A percentile compares a stretch with the other conserved stretches of the same genome.
Evolutionary conservation across 208 protist species (phyloP).

Genomic region (Zelonia costaricensis): DNA sequence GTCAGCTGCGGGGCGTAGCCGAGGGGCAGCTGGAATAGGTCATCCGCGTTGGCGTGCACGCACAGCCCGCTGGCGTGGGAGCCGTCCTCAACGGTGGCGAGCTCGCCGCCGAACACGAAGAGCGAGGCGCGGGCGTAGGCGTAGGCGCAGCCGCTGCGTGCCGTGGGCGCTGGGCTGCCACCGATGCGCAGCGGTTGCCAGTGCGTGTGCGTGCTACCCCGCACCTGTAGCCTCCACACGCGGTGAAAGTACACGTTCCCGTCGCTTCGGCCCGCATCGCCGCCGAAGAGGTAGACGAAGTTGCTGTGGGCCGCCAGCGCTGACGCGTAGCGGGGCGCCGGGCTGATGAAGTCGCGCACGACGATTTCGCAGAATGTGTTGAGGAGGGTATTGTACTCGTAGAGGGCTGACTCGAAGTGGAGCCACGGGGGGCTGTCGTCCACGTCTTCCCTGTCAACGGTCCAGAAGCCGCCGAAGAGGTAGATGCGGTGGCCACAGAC

Average conservation of each 20-base stretch:
- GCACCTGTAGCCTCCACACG: constrained; percentile 64
- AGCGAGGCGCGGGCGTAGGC: constrained; percentile 48
- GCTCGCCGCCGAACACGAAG: constrained; percentile 76
- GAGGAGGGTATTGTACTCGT: constrained; percentile 44
- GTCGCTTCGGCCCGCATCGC: constrained; percentile 55
- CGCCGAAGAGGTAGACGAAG: constrained; percentile 71
- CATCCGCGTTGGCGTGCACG: constrained; percentile 56
- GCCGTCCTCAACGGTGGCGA: constrained; percentile 11
- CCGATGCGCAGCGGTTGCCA: constrained; percentile 34
- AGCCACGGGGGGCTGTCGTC: constrained; percentile 1
- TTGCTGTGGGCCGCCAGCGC: constrained; percentile 51
- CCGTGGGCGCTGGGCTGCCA: constrained; percentile 24
- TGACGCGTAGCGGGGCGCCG: constrained; percentile 49
- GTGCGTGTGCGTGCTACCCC: not conserved
- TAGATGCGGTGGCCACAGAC: constrained; percentile 59
- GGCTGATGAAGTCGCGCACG: too few relatives aligned
- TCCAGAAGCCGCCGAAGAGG: constrained; percentile 61
- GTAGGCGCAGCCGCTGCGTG: constrained; percentile 65
- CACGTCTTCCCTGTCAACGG: not conserved
- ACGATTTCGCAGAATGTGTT: constrained; percentile 36
- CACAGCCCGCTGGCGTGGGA: too few relatives aligned
- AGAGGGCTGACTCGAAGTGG: constrained; percentile 57
- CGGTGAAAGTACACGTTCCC: constrained; percentile 65
- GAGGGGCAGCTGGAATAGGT: constrained; percentile 60
- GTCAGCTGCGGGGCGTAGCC: constrained; percentile 40